Evolutionary conservation across 1,139 yeast genomes (phyloP).

Genomic region (Geotrichum reessii): DNA sequence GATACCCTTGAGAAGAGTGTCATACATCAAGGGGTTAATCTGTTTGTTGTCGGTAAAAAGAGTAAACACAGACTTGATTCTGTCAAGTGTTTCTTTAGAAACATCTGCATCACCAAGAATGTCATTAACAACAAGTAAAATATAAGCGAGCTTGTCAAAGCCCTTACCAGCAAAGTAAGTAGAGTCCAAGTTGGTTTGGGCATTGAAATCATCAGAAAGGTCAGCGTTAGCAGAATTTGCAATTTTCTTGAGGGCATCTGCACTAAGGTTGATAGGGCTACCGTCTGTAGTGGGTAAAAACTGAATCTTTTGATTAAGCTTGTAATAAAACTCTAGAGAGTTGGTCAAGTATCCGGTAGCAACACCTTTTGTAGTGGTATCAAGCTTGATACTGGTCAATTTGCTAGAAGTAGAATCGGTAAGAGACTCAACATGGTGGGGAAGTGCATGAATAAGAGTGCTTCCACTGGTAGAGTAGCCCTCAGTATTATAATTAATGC

Average conservation of each 20-base stretch:
- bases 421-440: constrained; percentile 62
- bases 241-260: constrained; percentile 47
- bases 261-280: constrained; percentile 16
- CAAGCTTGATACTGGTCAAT: constrained; percentile 52
- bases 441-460: constrained; percentile 60
- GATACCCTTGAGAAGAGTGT: constrained; percentile 59
- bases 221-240: constrained; percentile 57
- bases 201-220: constrained; percentile 49
- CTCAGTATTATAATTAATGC: constrained; percentile 46
- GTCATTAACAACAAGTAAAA: constrained; percentile 53
- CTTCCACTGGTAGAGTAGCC: constrained; percentile 52
- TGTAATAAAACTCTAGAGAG: constrained; percentile 48
- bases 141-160: constrained; percentile 66
- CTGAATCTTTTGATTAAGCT: constrained; percentile 50
- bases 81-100: constrained; percentile 39
- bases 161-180: constrained; percentile 68
- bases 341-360: constrained; percentile 54
- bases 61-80: constrained; percentile 51
- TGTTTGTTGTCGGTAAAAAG: constrained; percentile 48
- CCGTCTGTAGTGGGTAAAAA: constrained; percentile 47
- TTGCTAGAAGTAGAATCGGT: constrained; percentile 54
- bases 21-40: constrained; percentile 59
- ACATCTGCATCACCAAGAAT: constrained; percentile 22
- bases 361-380: constrained; percentile 62
- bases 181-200: constrained; percentile 46